A percentile compares a stretch with the other conserved stretches of the same genome.
phyloP scores from a whole-genome alignment of 2,329 filamentous ascomycete genomes.

The Bipolaris gigantea region DNA sequence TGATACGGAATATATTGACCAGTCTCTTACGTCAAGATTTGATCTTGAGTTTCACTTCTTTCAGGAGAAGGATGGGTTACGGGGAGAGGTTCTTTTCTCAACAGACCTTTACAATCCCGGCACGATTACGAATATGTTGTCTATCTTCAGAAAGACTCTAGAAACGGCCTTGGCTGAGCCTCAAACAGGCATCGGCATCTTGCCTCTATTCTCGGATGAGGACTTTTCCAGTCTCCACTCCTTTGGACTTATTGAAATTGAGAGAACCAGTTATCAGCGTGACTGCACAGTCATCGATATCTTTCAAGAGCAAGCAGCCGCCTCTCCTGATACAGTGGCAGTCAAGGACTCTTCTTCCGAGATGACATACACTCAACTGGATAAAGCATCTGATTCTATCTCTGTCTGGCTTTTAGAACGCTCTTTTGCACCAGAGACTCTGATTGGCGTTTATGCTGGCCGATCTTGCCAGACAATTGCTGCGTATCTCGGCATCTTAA shows the following conservation, averaged over 20 bases:
- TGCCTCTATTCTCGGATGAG: too few species aligned
- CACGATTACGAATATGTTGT: slow-evolving; percentile 6
- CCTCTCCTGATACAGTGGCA: slow-evolving; percentile 1
- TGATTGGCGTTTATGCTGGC: slow-evolving; percentile 22
- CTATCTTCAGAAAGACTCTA: too few species aligned
- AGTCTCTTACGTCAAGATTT: background rate
- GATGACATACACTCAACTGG: slow-evolving; percentile 13
- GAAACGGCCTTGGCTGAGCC: too few species aligned
- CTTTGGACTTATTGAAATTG: background rate
- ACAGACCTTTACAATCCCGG: slow-evolving; percentile 2
- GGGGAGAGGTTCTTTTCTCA: background rate
- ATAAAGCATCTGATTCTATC: slow-evolving; percentile 1
- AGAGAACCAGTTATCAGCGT: slow-evolving; percentile 1
- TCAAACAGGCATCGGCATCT: too few species aligned
- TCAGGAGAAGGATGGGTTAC: background rate
- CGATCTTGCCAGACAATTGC: slow-evolving; percentile 25
- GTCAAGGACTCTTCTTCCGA: slow-evolving; percentile 14
- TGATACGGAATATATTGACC: background rate
- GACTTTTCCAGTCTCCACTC: too few species aligned
- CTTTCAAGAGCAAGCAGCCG: slow-evolving; percentile 7
- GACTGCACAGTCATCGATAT: slow-evolving; percentile 4
- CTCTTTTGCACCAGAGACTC: slow-evolving; percentile 2
- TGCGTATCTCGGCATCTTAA: slow-evolving; percentile 46
- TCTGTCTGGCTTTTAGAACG: slow-evolving; percentile 7
- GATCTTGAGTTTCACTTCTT: slow-evolving; percentile 3